Base-by-base conservation (phyloP, 108 stramenopile species). In the Conticribra weissflogii region DNA sequence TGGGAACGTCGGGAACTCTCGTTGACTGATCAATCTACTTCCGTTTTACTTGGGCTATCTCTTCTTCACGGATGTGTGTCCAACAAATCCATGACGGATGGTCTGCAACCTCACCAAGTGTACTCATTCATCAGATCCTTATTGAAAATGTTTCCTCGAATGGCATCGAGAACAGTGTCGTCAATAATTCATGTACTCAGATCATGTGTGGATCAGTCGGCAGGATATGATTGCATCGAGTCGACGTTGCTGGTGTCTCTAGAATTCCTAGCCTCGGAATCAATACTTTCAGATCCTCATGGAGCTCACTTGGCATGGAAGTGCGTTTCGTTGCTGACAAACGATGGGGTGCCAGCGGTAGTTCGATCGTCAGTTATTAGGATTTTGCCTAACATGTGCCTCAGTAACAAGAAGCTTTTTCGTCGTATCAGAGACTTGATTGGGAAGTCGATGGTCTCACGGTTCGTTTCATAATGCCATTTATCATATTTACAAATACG, bases 251-350 rank as follows among this genome's bases (percentile, higher is more conserved):
- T 62, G 12, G 24, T 30, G 8, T 46, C 63, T 0, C 19, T 77
- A 9, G 29, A 69, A 21, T 77, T 77, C 21, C 49, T 77, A 19
- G 50, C 76, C 1, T 58, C 76, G 8, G 28, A 53, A 34, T 61
- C 65, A 1, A 25, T 92, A 15, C 78, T 86, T 27, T 54, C 60
- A 1, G 88, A 92, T 75, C 74, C 88, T 16, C 81, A 83, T 49
- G 86, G 88, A 48, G 87, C 88, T 1, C 87, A 87, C 18, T 59
- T 88, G 15, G 69, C 86, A 56, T 92, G 88, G 88, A 30, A 53
- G 2, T 69, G 69, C 63, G 46, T 79, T 76, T 85, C 66, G 36
- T 88, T 47, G 29, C 82, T 72, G 77, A 79, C 31, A 63, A 61
- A 12, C 16, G 76, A 84, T 14, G 56, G 50, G 2, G 58, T 72